Evolutionary conservation across 1,284 basidiomycete species (phyloP).

Genomic region (Cutaneotrichosporon arboriforme): DNA sequence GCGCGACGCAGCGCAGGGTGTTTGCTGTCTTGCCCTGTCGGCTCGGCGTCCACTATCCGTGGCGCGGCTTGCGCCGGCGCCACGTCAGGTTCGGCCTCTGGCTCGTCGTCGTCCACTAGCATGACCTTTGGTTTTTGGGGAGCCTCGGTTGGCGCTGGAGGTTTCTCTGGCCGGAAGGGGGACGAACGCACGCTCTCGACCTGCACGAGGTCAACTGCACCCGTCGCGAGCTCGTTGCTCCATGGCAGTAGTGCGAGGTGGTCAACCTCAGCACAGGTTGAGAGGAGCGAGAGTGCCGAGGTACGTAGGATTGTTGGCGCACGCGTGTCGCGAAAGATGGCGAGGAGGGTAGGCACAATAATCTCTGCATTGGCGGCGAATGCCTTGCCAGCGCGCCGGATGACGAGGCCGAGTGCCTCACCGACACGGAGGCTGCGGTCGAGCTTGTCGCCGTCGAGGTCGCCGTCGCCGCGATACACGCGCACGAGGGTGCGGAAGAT

Average conservation of each 20-base stretch:
- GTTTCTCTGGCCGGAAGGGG: background rate
- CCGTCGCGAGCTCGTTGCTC: slow-evolving; percentile 57
- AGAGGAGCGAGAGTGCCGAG: slow-evolving; percentile 75
- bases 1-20: slow-evolving; percentile 74
- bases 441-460: slow-evolving; percentile 58
- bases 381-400: slow-evolving; percentile 66
- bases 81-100: too few species aligned
- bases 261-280: slow-evolving; percentile 63
- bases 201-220: slow-evolving; percentile 72
- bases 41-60: slow-evolving; percentile 53
- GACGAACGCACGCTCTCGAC: slow-evolving; percentile 56
- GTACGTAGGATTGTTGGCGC: slow-evolving; percentile 69
- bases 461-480: slow-evolving; percentile 54
- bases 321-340: slow-evolving; percentile 56
- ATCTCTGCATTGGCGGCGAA: slow-evolving; percentile 63
- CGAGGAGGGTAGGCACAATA: slow-evolving; percentile 65
- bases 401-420: slow-evolving; percentile 76
- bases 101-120: slow-evolving; percentile 20
- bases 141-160: background rate
- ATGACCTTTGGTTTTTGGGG: slow-evolving; percentile 12
- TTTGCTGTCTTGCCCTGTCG: slow-evolving; percentile 56
- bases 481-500: slow-evolving; percentile 62
- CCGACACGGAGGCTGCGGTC: slow-evolving; percentile 76
- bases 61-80: too few species aligned
- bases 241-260: slow-evolving; percentile 62